Evolutionary conservation across 768 basidiomycete species (phyloP).

Genomic region (Hygrophoropsis aurantiaca): DNA sequence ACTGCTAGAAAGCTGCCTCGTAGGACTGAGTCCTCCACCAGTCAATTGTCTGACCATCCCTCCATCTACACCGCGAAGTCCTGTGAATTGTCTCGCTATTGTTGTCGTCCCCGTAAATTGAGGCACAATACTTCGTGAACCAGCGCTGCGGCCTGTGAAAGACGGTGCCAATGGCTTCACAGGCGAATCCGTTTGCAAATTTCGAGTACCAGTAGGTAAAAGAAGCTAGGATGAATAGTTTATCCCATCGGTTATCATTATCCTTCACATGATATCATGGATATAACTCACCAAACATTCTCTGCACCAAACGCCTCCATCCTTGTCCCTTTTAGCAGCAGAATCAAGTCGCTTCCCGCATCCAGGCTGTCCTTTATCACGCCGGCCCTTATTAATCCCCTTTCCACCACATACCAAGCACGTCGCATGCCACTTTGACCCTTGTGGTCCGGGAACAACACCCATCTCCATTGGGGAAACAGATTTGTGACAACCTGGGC

Average conservation of each 20-base stretch:
- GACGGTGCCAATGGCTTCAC: slow-evolving; percentile 46
- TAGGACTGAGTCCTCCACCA: slow-evolving; percentile 66
- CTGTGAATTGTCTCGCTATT: slow-evolving; percentile 74
- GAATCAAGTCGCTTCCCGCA: slow-evolving; percentile 85
- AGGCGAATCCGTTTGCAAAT: slow-evolving; percentile 53
- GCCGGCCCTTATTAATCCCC: slow-evolving; percentile 39
- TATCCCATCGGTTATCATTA: slow-evolving; percentile 1
- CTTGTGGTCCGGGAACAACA: slow-evolving; percentile 82
- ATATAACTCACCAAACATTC: slow-evolving; percentile 68
- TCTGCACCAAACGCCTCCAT: slow-evolving; percentile 79
- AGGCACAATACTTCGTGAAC: slow-evolving; percentile 39
- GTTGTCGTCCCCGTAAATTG: slow-evolving; percentile 74
- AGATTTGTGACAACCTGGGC: slow-evolving; percentile 71
- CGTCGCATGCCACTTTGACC: slow-evolving; percentile 73
- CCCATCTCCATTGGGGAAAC: slow-evolving; percentile 86
- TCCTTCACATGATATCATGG: no score
- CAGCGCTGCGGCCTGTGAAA: slow-evolving; percentile 39
- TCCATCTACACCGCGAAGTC: slow-evolving; percentile 42
- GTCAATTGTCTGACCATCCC: slow-evolving; percentile 56
- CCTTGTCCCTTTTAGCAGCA: slow-evolving; percentile 70
- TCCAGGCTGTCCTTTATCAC: slow-evolving; percentile 62
- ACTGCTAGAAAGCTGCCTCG: slow-evolving; percentile 61
- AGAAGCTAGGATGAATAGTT: slow-evolving; percentile 44
- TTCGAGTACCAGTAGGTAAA: slow-evolving; percentile 47
- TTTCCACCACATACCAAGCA: slow-evolving; percentile 85